A percentile compares a stretch with the other conserved stretches of the same genome.
Evolutionary conservation across 2,329 filamentous ascomycete species (phyloP).

Genomic region (Escovopsis weberi): DNA sequence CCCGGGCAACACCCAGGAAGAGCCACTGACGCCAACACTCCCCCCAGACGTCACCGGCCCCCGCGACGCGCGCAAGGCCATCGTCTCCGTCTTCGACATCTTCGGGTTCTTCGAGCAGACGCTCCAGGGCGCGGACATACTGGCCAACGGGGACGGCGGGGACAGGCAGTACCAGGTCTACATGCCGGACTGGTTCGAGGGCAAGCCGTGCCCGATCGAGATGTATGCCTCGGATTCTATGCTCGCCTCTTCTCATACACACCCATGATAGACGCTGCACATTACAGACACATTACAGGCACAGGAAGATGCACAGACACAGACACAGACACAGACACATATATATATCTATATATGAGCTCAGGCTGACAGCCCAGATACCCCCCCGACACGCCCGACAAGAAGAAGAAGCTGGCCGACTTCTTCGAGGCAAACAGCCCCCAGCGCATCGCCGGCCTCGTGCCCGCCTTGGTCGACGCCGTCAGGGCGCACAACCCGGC

Average conservation of each 20-base stretch:
- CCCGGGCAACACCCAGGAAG: too few relatives aligned
- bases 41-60: conserved; percentile 32
- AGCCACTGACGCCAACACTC: neutral
- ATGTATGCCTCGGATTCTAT: conserved; percentile 20
- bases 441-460: conserved; percentile 29
- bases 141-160: conserved; percentile 34
- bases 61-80: conserved; percentile 36
- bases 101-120: conserved; percentile 59
- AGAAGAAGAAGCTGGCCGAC: conserved; percentile 39
- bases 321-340: too few relatives aligned
- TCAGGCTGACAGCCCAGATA: conserved; percentile 25
- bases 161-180: conserved; percentile 66
- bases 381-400: conserved; percentile 49
- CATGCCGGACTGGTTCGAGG: conserved; percentile 85
- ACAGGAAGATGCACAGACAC: too few relatives aligned
- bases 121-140: conserved; percentile 54
- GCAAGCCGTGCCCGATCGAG: conserved; percentile 45
- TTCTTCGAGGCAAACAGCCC: conserved; percentile 43
- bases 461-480: conserved; percentile 41
- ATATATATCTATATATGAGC: too few relatives aligned
- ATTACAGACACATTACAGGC: too few relatives aligned
- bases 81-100: conserved; percentile 51
- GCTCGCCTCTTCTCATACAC: neutral
- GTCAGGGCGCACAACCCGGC: conserved; percentile 35
- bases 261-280: too few relatives aligned